These are phyloP conservation scores for Priceomyces castillae DNA, from an alignment of 805 yeast genomes.

Conservation along the genomic window DNA sequence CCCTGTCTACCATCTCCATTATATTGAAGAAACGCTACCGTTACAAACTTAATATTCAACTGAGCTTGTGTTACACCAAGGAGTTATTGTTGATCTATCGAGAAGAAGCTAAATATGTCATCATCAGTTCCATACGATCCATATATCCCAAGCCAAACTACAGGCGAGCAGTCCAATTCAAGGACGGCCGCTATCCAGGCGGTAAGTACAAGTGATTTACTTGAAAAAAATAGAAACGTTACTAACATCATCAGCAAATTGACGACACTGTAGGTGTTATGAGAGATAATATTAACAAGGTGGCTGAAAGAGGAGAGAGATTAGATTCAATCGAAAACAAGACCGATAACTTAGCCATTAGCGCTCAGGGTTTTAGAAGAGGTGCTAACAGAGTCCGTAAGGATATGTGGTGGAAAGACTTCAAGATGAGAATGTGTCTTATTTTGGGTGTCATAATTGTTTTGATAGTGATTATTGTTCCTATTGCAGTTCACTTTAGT, in stretches of 20 bases:
- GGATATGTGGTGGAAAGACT: slow-evolving; percentile 99
- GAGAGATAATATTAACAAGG: slow-evolving; percentile 96
- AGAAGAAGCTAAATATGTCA: slow-evolving; percentile 46
- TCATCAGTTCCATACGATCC: slow-evolving; percentile 85
- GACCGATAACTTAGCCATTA: slow-evolving; percentile 86
- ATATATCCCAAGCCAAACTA: slow-evolving; percentile 63
- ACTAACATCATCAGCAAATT: slow-evolving; percentile 57
- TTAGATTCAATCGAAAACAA: slow-evolving; percentile 88
- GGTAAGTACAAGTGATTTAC: slow-evolving; percentile 40
- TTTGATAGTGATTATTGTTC: slow-evolving; percentile 84
- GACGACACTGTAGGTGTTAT: slow-evolving; percentile 96
- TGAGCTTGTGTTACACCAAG: neutral
- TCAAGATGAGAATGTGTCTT: slow-evolving; percentile 92
- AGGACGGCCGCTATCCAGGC: slow-evolving; percentile 84
- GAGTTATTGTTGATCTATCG: neutral
- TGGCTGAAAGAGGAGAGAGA: slow-evolving; percentile 92
- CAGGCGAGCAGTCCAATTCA: slow-evolving; percentile 50
- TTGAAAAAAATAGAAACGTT: slow-evolving; percentile 5
- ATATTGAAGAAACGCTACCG: neutral
- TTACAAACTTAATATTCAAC: neutral
- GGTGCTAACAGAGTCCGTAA: slow-evolving; percentile 97
- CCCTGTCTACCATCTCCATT: neutral
- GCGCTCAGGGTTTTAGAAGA: slow-evolving; percentile 92
- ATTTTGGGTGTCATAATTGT: slow-evolving; percentile 76
- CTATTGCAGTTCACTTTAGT: slow-evolving; percentile 82